phyloP scores from a whole-genome alignment of 2,329 filamentous ascomycete genomes.

The Domatiomyces globalis region DNA sequence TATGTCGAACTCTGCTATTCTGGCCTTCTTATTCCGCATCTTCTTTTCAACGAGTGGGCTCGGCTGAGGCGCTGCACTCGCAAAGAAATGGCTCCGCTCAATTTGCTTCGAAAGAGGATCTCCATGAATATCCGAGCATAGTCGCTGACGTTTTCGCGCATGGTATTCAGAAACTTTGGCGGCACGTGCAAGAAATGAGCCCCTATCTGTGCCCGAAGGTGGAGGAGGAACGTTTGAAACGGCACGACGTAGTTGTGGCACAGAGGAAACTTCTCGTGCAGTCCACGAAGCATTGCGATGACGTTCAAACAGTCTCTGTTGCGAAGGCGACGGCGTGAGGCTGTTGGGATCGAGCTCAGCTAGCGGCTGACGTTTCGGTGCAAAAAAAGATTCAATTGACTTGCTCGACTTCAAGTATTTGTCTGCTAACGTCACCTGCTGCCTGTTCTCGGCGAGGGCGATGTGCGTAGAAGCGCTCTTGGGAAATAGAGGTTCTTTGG shows the following conservation, averaged over 20 bases:
- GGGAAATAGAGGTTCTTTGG: slow-evolving; percentile 48
- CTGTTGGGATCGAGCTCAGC: slow-evolving; percentile 54
- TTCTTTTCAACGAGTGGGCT: slow-evolving; percentile 29
- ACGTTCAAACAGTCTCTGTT: slow-evolving; percentile 43
- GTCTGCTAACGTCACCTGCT: slow-evolving; percentile 29
- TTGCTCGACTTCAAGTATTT: slow-evolving; percentile 45
- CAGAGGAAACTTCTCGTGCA: slow-evolving; percentile 35
- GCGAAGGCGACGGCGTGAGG: slow-evolving; percentile 52
- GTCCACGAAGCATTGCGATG: slow-evolving; percentile 43
- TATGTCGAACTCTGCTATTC: slow-evolving; percentile 33
- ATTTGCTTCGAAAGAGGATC: slow-evolving; percentile 18
- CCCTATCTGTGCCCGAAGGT: slow-evolving; percentile 29
- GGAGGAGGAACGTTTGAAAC: slow-evolving; percentile 24
- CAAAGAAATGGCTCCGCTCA: slow-evolving; percentile 37
- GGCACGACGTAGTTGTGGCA: slow-evolving; percentile 23
- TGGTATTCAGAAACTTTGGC: slow-evolving; percentile 30
- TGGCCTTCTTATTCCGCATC: slow-evolving; percentile 26
- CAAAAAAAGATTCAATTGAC: slow-evolving; percentile 53
- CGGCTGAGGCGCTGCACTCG: slow-evolving; percentile 19
- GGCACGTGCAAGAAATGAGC: slow-evolving; percentile 27
- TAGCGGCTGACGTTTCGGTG: slow-evolving; percentile 46
- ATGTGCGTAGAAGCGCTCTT: slow-evolving; percentile 25
- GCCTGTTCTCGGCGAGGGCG: slow-evolving; percentile 24
- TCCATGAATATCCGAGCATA: slow-evolving; percentile 33
- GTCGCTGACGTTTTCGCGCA: slow-evolving; percentile 36